phyloP scores from a whole-genome alignment of 106 monocot genomes.

The Dendrobium huoshanense region DNA sequence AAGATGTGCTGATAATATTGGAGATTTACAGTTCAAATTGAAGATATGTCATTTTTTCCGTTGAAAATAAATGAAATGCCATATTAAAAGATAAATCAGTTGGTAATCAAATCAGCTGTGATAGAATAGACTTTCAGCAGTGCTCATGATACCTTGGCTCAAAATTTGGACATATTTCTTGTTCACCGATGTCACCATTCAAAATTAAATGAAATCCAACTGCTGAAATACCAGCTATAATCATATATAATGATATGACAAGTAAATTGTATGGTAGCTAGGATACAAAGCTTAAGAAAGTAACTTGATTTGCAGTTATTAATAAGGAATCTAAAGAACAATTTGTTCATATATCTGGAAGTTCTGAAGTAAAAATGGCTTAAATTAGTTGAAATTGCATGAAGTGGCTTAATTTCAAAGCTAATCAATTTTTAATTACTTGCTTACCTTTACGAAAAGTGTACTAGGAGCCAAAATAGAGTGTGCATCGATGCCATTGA shows the following conservation, averaged over 20 bases:
- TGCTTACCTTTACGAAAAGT: constrained; percentile 66
- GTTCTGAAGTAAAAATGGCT: not conserved
- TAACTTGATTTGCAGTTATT: not conserved
- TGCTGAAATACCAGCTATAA: not conserved
- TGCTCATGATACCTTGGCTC: not conserved
- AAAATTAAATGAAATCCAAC: not conserved
- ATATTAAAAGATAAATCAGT: not conserved
- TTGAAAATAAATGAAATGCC: too few species aligned
- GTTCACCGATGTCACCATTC: not conserved
- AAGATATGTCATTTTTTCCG: too few species aligned
- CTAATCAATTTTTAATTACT: not conserved
- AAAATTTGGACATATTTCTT: not conserved
- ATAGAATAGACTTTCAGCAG: not conserved
- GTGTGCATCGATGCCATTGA: constrained; percentile 78
- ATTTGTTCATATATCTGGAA: not conserved
- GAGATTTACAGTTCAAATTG: not conserved
- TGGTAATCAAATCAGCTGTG: not conserved
- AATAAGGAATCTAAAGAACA: not conserved
- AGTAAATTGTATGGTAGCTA: not conserved
- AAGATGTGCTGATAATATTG: not conserved
- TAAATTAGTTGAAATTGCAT: not conserved
- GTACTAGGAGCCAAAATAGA: constrained; percentile 81
- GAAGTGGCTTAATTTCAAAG: not conserved
- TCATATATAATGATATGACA: not conserved
- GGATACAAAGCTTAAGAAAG: not conserved